Evolutionary conservation across 768 basidiomycete genomes (phyloP).

Genomic region (Boletus eberwhitei): DNA sequence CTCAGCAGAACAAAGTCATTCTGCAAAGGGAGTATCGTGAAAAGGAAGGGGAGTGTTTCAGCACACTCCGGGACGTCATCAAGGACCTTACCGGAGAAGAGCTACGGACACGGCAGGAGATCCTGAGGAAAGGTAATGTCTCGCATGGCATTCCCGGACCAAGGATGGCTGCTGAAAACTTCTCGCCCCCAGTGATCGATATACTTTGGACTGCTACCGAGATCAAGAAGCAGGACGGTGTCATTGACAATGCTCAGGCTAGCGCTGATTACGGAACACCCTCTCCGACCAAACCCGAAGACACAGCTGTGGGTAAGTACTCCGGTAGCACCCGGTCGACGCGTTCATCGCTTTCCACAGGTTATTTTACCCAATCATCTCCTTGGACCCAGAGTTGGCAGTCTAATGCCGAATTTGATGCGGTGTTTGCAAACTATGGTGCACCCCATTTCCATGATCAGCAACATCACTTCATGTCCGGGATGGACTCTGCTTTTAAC

Average conservation of each 20-base stretch:
- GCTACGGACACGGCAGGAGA: conserved; percentile 16
- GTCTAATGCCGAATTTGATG: neutral
- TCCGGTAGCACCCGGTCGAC: neutral
- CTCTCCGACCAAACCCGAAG: neutral
- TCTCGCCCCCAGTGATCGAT: conserved; percentile 2
- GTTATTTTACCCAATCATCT: neutral
- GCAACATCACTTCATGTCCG: neutral
- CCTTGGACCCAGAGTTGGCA: neutral
- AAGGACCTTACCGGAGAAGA: conserved; percentile 11
- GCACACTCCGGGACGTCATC: conserved; percentile 15
- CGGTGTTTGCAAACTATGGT: neutral
- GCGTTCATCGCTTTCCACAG: conserved; percentile 4
- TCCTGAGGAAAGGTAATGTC: conserved; percentile 15
- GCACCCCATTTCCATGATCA: neutral
- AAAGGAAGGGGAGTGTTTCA: conserved; percentile 19
- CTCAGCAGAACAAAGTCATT: conserved; percentile 11
- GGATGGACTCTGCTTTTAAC: neutral
- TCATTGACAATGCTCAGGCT: neutral
- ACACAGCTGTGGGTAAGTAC: neutral
- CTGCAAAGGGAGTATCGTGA: conserved; percentile 23
- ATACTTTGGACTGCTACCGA: neutral
- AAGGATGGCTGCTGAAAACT: neutral
- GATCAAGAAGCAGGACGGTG: neutral
- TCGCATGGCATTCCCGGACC: neutral
- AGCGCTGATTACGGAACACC: neutral